phyloP scores from a whole-genome alignment of 2,329 filamentous ascomycete genomes.

The Xylariaceae sp. region DNA sequence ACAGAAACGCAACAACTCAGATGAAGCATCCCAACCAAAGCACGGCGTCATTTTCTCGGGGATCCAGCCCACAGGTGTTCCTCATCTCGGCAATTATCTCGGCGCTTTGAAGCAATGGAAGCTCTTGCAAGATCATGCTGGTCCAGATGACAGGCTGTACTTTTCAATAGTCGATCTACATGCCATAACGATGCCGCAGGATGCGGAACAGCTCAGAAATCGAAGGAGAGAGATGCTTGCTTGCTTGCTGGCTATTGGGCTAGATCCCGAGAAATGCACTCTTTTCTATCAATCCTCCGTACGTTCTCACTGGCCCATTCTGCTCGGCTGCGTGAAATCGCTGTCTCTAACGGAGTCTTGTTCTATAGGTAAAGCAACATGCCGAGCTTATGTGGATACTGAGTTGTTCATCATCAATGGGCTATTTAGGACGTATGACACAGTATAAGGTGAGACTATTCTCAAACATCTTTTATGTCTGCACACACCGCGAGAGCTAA shows the following conservation, averaged over 20 bases:
- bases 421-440: slow-evolving; percentile 96
- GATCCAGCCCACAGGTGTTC: slow-evolving; percentile 92
- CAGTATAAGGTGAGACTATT: slow-evolving; percentile 79
- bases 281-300: slow-evolving; percentile 83
- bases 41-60: slow-evolving; percentile 76
- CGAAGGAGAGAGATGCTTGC: slow-evolving; percentile 75
- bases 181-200: slow-evolving; percentile 78
- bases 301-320: slow-evolving; percentile 27
- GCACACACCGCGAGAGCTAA: not conserved
- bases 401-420: slow-evolving; percentile 85
- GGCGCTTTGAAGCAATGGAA: slow-evolving; percentile 89
- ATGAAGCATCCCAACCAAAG: not conserved
- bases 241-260: slow-evolving; percentile 76
- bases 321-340: not conserved
- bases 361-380: slow-evolving; percentile 66
- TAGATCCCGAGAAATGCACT: slow-evolving; percentile 72
- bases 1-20: not conserved
- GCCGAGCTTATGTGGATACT: slow-evolving; percentile 96
- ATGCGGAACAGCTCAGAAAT: slow-evolving; percentile 57
- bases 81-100: slow-evolving; percentile 93
- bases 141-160: slow-evolving; percentile 60
- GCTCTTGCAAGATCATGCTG: slow-evolving; percentile 65
- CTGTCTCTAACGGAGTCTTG: slow-evolving; percentile 2
- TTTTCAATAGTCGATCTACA: slow-evolving; percentile 94
- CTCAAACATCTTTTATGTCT: not conserved